These are phyloP conservation scores for Oxalis stricta DNA, from an alignment of 441 rosid species.

Conservation along the genomic window DNA sequence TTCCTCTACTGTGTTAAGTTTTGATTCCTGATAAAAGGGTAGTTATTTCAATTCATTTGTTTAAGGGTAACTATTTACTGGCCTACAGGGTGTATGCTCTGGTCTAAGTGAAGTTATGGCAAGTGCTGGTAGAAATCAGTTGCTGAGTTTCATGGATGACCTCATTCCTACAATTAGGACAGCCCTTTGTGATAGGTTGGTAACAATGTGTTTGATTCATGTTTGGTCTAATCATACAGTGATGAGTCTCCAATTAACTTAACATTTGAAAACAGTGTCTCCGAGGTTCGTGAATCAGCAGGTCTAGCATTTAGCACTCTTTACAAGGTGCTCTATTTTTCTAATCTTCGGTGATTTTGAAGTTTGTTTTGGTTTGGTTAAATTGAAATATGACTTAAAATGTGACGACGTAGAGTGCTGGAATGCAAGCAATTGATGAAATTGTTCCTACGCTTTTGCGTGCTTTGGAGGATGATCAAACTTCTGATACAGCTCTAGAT, in stretches of 20 bases:
- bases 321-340: slow-evolving; percentile 57
- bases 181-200: slow-evolving; percentile 96
- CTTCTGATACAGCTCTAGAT: slow-evolving; percentile 88
- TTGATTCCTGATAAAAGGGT: too few species aligned
- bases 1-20: not conserved
- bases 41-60: not conserved
- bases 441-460: slow-evolving; percentile 91
- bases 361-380: slow-evolving; percentile 1
- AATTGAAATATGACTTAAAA: slow-evolving; percentile 1
- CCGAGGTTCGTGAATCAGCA: slow-evolving; percentile 98
- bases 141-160: slow-evolving; percentile 88
- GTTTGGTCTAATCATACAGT: slow-evolving; percentile 5
- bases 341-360: slow-evolving; percentile 6
- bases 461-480: slow-evolving; percentile 90
- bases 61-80: slow-evolving; percentile 5
- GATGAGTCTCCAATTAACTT: too few species aligned
- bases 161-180: slow-evolving; percentile 92
- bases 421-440: slow-evolving; percentile 99
- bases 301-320: slow-evolving; percentile 97
- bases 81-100: slow-evolving; percentile 87
- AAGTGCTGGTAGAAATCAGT: slow-evolving; percentile 93
- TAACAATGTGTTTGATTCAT: slow-evolving; percentile 7
- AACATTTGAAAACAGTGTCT: slow-evolving; percentile 33
- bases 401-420: slow-evolving; percentile 67
- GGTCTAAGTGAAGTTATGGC: slow-evolving; percentile 99